A percentile compares a stretch with the other conserved stretches of the same genome.
Evolutionary conservation across 2,329 filamentous ascomycete genomes (phyloP).

Genomic region (Pseudogymnoascus sp.): DNA sequence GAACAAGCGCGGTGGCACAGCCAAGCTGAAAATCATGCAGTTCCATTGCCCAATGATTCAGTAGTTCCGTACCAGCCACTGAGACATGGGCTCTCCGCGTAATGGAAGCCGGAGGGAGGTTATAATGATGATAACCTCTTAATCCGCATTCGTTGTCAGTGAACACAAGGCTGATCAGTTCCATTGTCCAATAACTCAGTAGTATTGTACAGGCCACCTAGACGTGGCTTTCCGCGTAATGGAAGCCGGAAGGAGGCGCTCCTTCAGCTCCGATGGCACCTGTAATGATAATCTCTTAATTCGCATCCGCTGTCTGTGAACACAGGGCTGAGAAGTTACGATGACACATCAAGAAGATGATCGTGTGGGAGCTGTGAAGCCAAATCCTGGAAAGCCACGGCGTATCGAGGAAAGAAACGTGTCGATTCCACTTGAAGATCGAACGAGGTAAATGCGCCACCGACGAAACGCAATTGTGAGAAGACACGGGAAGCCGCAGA

Average conservation of each 20-base stretch:
- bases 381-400: background rate
- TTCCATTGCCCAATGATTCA: background rate
- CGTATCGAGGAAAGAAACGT: background rate
- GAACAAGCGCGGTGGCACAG: background rate
- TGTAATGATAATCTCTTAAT: background rate
- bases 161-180: background rate
- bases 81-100: background rate
- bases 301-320: background rate
- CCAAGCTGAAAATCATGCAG: background rate
- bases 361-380: background rate
- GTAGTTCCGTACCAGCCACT: background rate
- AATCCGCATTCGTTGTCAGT: background rate
- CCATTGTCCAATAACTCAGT: too few relatives aligned
- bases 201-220: background rate
- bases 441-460: background rate
- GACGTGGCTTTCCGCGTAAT: background rate
- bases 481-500: background rate
- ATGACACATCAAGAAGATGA: background rate
- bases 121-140: background rate
- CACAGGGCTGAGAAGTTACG: background rate
- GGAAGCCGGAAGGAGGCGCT: background rate
- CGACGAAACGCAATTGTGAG: background rate
- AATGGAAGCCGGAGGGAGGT: background rate
- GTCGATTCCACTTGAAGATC: background rate
- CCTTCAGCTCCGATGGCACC: background rate